A percentile compares a stretch with the other conserved stretches of the same genome.
phyloP scores from a whole-genome alignment of 176 grass and related monocot genomes.

The Aegilops bicornis region DNA sequence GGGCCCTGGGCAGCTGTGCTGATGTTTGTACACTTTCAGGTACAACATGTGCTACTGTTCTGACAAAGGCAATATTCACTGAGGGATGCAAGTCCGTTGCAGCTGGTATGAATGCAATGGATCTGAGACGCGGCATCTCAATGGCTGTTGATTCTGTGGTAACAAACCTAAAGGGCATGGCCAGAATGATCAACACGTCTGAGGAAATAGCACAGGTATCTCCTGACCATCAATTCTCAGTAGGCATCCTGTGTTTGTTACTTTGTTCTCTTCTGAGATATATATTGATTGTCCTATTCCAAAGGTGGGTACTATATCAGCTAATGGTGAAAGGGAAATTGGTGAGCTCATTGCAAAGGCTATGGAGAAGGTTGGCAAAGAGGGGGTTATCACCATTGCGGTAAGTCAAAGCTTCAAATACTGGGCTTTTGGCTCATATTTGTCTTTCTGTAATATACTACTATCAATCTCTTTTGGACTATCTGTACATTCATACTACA shows the following conservation, averaged over 20 bases:
- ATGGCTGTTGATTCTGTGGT: conserved; percentile 90
- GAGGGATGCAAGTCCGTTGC: conserved; percentile 88
- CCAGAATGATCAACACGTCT: conserved; percentile 85
- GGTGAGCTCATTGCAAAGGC: conserved; percentile 94
- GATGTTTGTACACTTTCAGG: conserved; percentile 41
- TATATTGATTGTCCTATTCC: conserved; percentile 33
- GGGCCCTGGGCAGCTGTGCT: neutral
- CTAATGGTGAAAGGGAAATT: conserved; percentile 91
- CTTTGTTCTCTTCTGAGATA: conserved; percentile 22
- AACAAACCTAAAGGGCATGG: conserved; percentile 74
- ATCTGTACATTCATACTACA: neutral
- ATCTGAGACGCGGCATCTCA: conserved; percentile 81
- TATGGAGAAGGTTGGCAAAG: conserved; percentile 96
- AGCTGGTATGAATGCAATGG: conserved; percentile 90
- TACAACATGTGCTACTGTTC: conserved; percentile 85
- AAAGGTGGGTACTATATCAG: conserved; percentile 90
- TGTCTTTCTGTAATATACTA: neutral
- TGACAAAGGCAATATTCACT: conserved; percentile 86
- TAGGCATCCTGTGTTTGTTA: conserved; percentile 34
- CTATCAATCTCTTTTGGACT: neutral
- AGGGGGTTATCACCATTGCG: conserved; percentile 82
- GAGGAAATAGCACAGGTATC: conserved; percentile 90
- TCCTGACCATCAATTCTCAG: conserved; percentile 36
- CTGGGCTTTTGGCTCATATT: neutral
- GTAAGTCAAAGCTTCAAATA: conserved; percentile 47